Conservation (phyloP, 2,329 filamentous ascomycete genomes). For the Botrytis tulipae region DNA sequence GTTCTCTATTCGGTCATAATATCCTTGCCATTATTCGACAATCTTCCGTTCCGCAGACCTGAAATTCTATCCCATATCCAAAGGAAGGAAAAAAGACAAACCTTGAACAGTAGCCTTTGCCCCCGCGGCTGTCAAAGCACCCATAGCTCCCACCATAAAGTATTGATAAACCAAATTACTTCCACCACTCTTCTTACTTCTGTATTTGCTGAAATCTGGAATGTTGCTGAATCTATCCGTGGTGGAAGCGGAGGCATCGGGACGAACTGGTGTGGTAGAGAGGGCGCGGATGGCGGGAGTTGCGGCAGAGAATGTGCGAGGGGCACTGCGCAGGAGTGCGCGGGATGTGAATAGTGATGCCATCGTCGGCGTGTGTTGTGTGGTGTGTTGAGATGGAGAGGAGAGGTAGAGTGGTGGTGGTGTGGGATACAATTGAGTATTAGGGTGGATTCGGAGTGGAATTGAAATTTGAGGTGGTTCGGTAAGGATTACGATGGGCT, state of each 20-base stretch:
- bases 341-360: constrained; percentile 68
- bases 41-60: constrained; percentile 4
- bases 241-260: constrained; percentile 22
- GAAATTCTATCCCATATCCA: constrained; percentile 15
- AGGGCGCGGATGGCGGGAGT: constrained; percentile 51
- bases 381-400: constrained; percentile 17
- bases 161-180: constrained; percentile 89
- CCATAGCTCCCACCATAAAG: constrained; percentile 98
- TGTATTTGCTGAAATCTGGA: constrained; percentile 87
- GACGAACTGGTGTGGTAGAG: constrained; percentile 40
- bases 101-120: constrained; percentile 98
- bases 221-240: constrained; percentile 52
- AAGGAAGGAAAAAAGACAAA: constrained; percentile 43
- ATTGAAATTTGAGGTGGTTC: constrained; percentile 21
- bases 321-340: constrained; percentile 62
- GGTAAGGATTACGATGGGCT: constrained; percentile 20
- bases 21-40: neutral
- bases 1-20: neutral
- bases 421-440: constrained; percentile 16
- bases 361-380: constrained; percentile 46
- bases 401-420: constrained; percentile 11
- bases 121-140: constrained; percentile 85
- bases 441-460: constrained; percentile 21
- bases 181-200: constrained; percentile 63
- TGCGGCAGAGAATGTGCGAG: constrained; percentile 31